A percentile compares a stretch with the other conserved stretches of the same genome.
phyloP scores from a whole-genome alignment of 352 stramenopile genomes.

The Phytophthora pini region DNA sequence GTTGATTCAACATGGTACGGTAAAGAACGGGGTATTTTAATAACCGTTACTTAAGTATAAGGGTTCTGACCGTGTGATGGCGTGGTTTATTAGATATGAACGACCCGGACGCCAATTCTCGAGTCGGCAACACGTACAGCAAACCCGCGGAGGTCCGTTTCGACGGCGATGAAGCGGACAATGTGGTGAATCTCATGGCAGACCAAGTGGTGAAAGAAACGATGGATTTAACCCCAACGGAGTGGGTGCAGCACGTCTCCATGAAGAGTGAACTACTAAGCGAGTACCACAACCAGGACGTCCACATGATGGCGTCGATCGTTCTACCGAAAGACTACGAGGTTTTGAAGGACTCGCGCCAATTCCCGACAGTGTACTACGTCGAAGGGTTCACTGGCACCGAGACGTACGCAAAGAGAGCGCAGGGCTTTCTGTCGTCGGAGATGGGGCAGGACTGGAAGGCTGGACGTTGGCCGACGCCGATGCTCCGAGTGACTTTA shows the following conservation, averaged over 20 bases:
- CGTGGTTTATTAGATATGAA: slow-evolving; percentile 48
- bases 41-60: no score
- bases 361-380: slow-evolving; percentile 78
- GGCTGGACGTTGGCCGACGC: slow-evolving; percentile 52
- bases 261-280: slow-evolving; percentile 78
- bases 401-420: slow-evolving; percentile 67
- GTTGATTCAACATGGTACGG: slow-evolving; percentile 67
- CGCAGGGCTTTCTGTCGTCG: slow-evolving; percentile 62
- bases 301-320: slow-evolving; percentile 72
- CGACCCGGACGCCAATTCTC: slow-evolving; percentile 72
- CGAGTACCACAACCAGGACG: slow-evolving; percentile 68
- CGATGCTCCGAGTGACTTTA: slow-evolving; percentile 78
- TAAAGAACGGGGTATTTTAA: not conserved
- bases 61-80: not conserved
- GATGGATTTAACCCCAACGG: slow-evolving; percentile 55
- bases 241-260: slow-evolving; percentile 70
- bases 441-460: slow-evolving; percentile 73
- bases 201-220: slow-evolving; percentile 51
- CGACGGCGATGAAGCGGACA: slow-evolving; percentile 27
- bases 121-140: slow-evolving; percentile 70
- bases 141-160: slow-evolving; percentile 52
- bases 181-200: slow-evolving; percentile 56
- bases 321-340: slow-evolving; percentile 70
- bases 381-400: slow-evolving; percentile 82
- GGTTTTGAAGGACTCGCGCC: slow-evolving; percentile 19